Conservation (phyloP, 495 filamentous ascomycete species). For the Penicillium coprophilum region DNA sequence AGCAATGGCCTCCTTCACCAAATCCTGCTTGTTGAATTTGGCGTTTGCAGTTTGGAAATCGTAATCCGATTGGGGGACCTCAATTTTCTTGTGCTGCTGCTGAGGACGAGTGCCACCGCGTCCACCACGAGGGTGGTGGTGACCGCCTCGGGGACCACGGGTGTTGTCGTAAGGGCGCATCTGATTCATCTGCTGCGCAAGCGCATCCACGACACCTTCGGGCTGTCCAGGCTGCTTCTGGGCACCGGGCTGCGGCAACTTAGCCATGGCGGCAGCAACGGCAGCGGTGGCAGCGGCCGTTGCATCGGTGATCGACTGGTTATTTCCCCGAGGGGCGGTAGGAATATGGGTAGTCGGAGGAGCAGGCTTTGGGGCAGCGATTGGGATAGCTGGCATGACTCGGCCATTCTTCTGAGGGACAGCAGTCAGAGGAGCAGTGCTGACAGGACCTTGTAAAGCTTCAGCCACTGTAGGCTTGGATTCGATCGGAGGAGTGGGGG, state of each 20-base stretch:
- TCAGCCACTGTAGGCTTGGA: conserved; percentile 61
- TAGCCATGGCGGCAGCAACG: conserved; percentile 88
- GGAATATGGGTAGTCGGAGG: conserved; percentile 39
- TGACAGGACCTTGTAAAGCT: conserved; percentile 52
- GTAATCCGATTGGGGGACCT: conserved; percentile 85
- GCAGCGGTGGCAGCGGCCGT: conserved; percentile 81
- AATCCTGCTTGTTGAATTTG: conserved; percentile 96
- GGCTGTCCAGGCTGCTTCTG: conserved; percentile 45
- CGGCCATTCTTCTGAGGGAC: conserved; percentile 59
- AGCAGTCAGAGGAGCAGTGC: conserved; percentile 40
- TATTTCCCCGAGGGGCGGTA: conserved; percentile 32
- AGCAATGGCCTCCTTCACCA: conserved; percentile 88
- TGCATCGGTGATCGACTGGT: conserved; percentile 60
- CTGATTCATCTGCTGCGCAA: conserved; percentile 82
- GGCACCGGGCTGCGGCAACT: conserved; percentile 56
- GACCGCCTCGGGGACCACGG: conserved; percentile 53
- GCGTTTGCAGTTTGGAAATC: conserved; percentile 92
- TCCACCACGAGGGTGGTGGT: conserved; percentile 49
- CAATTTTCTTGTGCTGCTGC: conserved; percentile 65
- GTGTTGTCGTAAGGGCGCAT: conserved; percentile 68
- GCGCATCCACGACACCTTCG: conserved; percentile 64
- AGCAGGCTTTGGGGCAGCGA: conserved; percentile 44
- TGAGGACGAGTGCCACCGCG: conserved; percentile 57
- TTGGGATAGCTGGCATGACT: conserved; percentile 68
- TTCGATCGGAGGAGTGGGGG: conserved; percentile 59